A percentile compares a stretch with the other conserved stretches of the same genome.
phyloP scores from a whole-genome alignment of 164 flowering plant genomes.

The Nelumbo lutea region DNA sequence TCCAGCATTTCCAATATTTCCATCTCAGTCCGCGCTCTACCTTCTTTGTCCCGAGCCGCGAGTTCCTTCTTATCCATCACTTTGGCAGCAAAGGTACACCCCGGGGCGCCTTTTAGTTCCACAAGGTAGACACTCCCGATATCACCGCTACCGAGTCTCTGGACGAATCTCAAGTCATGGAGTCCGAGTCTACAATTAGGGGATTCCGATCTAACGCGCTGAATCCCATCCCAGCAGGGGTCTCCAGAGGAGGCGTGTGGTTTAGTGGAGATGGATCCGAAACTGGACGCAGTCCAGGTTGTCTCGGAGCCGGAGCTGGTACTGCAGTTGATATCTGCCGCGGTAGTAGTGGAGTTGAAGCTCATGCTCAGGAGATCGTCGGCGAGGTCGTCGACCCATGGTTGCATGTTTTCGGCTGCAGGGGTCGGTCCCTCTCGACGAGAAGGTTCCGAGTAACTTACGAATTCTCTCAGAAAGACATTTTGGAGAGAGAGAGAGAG shows the following conservation, averaged over 20 bases:
- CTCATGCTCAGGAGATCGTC: constrained; percentile 69
- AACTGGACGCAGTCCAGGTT: constrained; percentile 31
- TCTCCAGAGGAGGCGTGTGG: constrained; percentile 23
- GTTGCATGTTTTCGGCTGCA: constrained; percentile 22
- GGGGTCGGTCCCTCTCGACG: background rate
- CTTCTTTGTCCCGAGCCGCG: constrained; percentile 48
- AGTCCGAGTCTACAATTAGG: constrained; percentile 25
- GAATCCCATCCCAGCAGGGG: constrained; percentile 34
- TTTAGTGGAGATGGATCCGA: constrained; percentile 22
- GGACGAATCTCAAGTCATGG: constrained; percentile 53
- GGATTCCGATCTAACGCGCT: constrained; percentile 25
- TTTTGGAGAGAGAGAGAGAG: constrained; percentile 1
- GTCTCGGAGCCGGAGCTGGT: constrained; percentile 59
- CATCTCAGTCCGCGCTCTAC: constrained; percentile 57
- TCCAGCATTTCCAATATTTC: constrained; percentile 59
- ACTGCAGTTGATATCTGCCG: constrained; percentile 39
- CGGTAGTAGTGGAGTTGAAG: constrained; percentile 59
- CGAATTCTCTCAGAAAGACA: background rate
- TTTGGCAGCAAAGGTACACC: constrained; percentile 52
- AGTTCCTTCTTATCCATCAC: constrained; percentile 72
- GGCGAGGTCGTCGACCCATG: constrained; percentile 46
- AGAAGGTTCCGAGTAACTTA: background rate
- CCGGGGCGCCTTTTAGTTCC: constrained; percentile 34
- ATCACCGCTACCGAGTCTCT: constrained; percentile 72
- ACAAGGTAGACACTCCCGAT: constrained; percentile 77